Conservation (phyloP, 2,329 filamentous ascomycete genomes). For the Tetracladium maxilliforme region DNA sequence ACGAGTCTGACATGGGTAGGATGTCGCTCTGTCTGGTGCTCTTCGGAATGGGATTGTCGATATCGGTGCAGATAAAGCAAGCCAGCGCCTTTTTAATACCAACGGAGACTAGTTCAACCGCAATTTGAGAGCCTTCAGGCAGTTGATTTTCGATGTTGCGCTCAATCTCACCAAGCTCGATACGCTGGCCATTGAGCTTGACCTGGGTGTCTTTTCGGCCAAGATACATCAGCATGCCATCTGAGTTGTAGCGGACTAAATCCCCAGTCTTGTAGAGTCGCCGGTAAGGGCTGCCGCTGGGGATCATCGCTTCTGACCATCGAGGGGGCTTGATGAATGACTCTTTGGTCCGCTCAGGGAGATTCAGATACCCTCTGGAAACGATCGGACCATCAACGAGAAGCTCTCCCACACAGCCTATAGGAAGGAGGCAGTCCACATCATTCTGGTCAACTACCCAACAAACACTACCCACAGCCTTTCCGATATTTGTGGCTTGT, state of each 20-base stretch:
- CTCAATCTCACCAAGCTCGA: constrained; percentile 41
- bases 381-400: constrained; percentile 48
- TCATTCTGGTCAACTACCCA: no score
- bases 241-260: constrained; percentile 34
- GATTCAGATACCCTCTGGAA: constrained; percentile 44
- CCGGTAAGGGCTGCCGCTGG: constrained; percentile 13
- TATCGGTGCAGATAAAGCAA: no score
- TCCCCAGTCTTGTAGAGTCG: constrained; percentile 46
- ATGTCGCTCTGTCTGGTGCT: no score
- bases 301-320: constrained; percentile 27
- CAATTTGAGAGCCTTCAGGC: no score
- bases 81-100: no score
- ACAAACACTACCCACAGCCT: no score
- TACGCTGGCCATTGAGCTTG: constrained; percentile 50
- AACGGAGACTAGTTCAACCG: no score
- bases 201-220: constrained; percentile 55
- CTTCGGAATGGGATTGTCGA: no score
- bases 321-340: constrained; percentile 40
- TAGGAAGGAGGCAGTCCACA: no score
- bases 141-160: constrained; percentile 20
- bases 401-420: no score
- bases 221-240: constrained; percentile 37
- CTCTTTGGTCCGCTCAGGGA: constrained; percentile 38
- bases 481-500: no score
- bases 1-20: no score